Base-by-base conservation (phyloP, 306 rosid genomes). In the Corylus avellana region DNA sequence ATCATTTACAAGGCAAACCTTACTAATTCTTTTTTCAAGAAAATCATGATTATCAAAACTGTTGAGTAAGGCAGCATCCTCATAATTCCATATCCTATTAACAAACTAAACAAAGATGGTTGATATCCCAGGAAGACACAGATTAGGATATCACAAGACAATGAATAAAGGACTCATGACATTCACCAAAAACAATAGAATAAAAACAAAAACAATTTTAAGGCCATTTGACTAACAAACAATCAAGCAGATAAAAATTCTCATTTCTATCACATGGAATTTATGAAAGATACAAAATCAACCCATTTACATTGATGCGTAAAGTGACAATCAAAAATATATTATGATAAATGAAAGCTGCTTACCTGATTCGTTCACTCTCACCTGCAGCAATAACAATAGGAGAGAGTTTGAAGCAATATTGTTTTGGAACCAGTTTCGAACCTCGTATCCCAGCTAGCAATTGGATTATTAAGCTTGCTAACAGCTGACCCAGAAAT, bases 1-100 rank as follows among this genome's bases (percentile, higher is more conserved):
- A 81, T 96, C 99, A 86, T 96, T 96, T 74, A 91, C 90, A 10
- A 96, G 91, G 88, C 98, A 88, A 59, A 96, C 96, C 86, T 93
- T 96, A 51, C 97, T 88, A 82, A 96, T 93, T 86, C 97, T 94
- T 84, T 90, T 91, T 79, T 96, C 98, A 48, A 89, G 93, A 90
- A 88, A 87, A 79, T 90, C 94, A 63, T 96, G 97, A 80, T 93
- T 96, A 78, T 93, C 92, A 86, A 96, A 93, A 88, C 91, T 89
- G 87, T 96, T 96, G 70, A 93, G 92, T 53, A 88, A 93, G 75
- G 86, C 83, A 53, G 96, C 89, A 84, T 91, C 93, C 76, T 86
- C 88, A n/a, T 93, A 93, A 75, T 96, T 91, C 97, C 98, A 96
- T 75, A 96, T 81, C 85, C 99, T 96, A 84, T 12, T 37, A 78